Percentiles rank a stretch among this genome's conserved stretches.
Conservation (phyloP, 2,329 filamentous ascomycete genomes). For the Thelonectria blattea region DNA sequence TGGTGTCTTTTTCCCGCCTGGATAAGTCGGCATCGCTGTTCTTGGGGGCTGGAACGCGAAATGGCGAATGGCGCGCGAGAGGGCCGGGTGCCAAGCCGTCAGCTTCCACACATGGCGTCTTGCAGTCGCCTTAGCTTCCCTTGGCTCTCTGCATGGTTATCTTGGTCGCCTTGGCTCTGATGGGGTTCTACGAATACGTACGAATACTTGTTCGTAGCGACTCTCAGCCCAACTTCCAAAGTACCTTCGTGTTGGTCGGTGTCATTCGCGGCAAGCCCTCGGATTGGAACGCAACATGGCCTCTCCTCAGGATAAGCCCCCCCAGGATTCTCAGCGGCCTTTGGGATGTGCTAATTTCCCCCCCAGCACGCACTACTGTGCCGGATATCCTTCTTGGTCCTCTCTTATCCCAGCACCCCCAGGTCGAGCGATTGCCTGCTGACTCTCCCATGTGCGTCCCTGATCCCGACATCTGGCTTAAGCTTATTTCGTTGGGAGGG, state of each 20-base stretch:
- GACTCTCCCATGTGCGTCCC: conserved; percentile 22
- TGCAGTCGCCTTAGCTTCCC: conserved; percentile 11
- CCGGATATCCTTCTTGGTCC: conserved; percentile 13
- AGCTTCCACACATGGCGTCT: not conserved
- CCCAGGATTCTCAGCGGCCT: not conserved
- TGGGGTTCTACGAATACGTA: too few species aligned
- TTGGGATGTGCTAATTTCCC: conserved; percentile 15
- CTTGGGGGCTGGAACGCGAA: conserved; percentile 19
- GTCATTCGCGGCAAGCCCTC: not conserved
- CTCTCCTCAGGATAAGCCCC: not conserved
- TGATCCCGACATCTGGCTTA: conserved; percentile 36
- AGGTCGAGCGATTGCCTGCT: conserved; percentile 19
- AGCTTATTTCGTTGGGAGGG: conserved; percentile 34
- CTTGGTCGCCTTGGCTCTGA: too few species aligned
- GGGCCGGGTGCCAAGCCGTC: conserved; percentile 22
- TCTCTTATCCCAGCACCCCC: not conserved
- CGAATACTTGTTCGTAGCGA: too few species aligned
- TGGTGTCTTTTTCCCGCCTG: conserved; percentile 23
- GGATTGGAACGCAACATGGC: not conserved
- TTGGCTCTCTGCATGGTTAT: not conserved
- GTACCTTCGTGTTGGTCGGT: not conserved
- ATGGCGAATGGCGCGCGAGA: conserved; percentile 20
- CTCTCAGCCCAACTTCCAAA: not conserved
- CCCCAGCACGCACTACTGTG: conserved; percentile 12
- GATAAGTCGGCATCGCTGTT: conserved; percentile 38